phyloP scores from a whole-genome alignment of 148 eudicot genomes.

The Linanthus parryae region DNA sequence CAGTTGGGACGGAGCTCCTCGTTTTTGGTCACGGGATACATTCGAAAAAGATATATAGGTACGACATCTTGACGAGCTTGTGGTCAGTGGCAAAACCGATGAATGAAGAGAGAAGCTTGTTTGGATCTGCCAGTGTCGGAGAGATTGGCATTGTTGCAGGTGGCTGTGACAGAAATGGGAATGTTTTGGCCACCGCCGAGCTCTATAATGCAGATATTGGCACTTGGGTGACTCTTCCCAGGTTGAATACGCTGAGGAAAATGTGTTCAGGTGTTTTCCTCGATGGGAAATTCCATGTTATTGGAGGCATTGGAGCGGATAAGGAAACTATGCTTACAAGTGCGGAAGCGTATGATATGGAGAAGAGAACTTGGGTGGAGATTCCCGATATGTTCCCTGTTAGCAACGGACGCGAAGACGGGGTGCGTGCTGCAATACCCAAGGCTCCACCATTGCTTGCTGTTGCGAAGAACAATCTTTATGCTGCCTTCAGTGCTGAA shows the following conservation, averaged over 20 bases:
- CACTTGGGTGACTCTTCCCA: constrained; percentile 50
- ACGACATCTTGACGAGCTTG: constrained; percentile 50
- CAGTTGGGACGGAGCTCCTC: constrained; percentile 77
- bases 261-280: constrained; percentile 71
- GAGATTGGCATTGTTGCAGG: constrained; percentile 74
- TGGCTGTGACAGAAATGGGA: constrained; percentile 57
- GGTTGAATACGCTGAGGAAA: constrained; percentile 62
- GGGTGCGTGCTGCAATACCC: no score
- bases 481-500: constrained; percentile 64
- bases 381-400: constrained; percentile 63
- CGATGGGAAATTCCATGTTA: constrained; percentile 70
- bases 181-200: constrained; percentile 49
- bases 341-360: constrained; percentile 60
- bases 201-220: constrained; percentile 60
- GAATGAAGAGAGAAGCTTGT: constrained; percentile 66
- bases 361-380: constrained; percentile 43
- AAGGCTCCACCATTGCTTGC: constrained; percentile 79
- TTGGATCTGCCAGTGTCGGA: constrained; percentile 67
- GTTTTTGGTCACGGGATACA: constrained; percentile 60
- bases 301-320: constrained; percentile 60
- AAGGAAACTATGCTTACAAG: constrained; percentile 40
- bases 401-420: no score
- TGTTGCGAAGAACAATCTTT: constrained; percentile 63
- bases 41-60: constrained; percentile 46
- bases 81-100: constrained; percentile 63